Evolutionary conservation across 2,329 filamentous ascomycete genomes (phyloP).

Genomic region (Calycina herbarum): DNA sequence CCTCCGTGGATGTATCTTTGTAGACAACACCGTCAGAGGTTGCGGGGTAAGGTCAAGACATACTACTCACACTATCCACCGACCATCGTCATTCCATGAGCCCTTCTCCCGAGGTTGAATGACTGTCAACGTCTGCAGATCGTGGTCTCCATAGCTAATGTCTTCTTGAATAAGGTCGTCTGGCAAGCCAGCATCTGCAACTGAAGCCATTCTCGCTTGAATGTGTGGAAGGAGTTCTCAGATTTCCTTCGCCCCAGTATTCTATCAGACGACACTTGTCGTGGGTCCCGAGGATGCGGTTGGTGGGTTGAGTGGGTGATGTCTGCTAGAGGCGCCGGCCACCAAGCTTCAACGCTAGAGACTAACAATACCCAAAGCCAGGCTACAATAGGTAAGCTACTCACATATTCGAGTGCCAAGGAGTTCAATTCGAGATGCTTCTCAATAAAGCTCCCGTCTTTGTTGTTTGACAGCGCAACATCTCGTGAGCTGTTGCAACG

Average conservation of each 20-base stretch:
- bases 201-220: not conserved
- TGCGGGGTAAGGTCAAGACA: not conserved
- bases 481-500: too few relatives aligned
- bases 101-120: not conserved
- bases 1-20: constrained; percentile 53
- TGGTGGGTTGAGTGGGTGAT: not conserved
- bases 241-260: not conserved
- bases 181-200: not conserved
- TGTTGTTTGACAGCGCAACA: too few relatives aligned
- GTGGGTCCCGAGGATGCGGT: not conserved
- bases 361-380: too few relatives aligned
- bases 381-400: too few relatives aligned
- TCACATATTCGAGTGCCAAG: too few relatives aligned
- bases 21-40: not conserved
- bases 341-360: not conserved
- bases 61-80: constrained; percentile 8
- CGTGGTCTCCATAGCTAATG: constrained; percentile 6
- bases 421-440: too few relatives aligned
- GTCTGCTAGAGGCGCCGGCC: not conserved
- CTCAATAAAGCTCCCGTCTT: too few relatives aligned
- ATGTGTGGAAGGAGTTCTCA: not conserved
- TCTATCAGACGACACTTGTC: constrained; percentile 1
- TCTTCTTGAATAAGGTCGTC: constrained; percentile 1
- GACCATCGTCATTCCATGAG: not conserved
- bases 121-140: constrained; percentile 4